Percentiles rank a stretch among this genome's conserved stretches.
These are phyloP conservation scores for Diaporthe sp. DNA, from an alignment of 2,329 filamentous ascomycete species.

Conservation along the genomic window DNA sequence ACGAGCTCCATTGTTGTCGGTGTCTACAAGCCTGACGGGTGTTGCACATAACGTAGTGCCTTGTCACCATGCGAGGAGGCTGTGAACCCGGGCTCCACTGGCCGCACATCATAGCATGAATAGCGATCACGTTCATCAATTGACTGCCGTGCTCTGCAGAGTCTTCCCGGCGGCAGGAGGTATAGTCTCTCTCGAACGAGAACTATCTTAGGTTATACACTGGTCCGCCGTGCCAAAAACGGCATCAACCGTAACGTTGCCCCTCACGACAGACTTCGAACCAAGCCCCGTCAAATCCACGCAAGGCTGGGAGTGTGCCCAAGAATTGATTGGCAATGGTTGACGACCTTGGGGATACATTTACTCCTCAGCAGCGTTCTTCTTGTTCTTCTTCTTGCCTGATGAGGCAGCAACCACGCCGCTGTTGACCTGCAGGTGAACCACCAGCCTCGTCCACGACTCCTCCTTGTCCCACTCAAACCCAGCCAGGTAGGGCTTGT, in stretches of 20 bases:
- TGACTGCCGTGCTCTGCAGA: background rate
- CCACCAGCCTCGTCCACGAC: slow-evolving; percentile 86
- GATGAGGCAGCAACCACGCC: slow-evolving; percentile 50
- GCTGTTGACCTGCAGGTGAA: slow-evolving; percentile 81
- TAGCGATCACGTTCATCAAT: background rate
- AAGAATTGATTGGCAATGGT: background rate
- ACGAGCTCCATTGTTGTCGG: background rate
- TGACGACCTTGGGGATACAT: slow-evolving; percentile 47
- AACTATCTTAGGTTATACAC: background rate
- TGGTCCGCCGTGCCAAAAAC: background rate
- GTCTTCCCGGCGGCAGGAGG: background rate
- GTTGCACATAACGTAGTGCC: background rate
- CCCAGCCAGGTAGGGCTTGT: slow-evolving; percentile 86
- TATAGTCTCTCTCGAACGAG: background rate
- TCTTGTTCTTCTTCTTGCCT: slow-evolving; percentile 66
- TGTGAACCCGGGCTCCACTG: background rate
- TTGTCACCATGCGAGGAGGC: background rate
- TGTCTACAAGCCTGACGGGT: background rate
- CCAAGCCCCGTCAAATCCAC: background rate
- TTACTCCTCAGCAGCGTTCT: slow-evolving; percentile 53
- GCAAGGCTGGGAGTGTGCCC: slow-evolving; percentile 39
- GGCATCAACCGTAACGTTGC: background rate
- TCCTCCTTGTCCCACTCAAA: slow-evolving; percentile 98
- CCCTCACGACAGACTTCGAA: background rate
- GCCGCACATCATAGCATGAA: background rate